Conservation (phyloP, 2,329 filamentous ascomycete species). For the Chaetomiaceae sp. region DNA sequence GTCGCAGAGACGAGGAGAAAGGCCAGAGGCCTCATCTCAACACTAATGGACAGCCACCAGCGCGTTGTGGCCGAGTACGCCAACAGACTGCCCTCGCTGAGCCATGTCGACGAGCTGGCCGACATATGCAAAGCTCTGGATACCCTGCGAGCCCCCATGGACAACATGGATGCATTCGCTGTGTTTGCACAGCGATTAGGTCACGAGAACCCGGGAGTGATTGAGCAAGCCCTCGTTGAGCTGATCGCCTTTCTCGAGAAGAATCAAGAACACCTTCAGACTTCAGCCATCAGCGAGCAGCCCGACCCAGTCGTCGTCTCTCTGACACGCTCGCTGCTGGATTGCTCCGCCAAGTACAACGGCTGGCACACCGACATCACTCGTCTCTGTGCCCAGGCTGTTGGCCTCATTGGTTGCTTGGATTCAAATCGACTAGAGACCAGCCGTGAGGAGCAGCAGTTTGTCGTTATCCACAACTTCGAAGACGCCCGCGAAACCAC, state of each 20-base stretch:
- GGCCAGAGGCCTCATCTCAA: slow-evolving; percentile 57
- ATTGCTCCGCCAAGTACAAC: slow-evolving; percentile 78
- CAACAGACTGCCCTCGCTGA: slow-evolving; percentile 71
- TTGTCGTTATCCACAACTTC: slow-evolving; percentile 85
- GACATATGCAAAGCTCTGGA: slow-evolving; percentile 62
- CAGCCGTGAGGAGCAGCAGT: slow-evolving; percentile 69
- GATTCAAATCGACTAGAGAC: slow-evolving; percentile 86
- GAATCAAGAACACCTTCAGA: slow-evolving; percentile 73
- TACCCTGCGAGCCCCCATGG: slow-evolving; percentile 58
- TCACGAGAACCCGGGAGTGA: slow-evolving; percentile 82
- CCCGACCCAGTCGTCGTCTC: slow-evolving; percentile 67
- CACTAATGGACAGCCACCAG: slow-evolving; percentile 58
- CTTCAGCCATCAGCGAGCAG: slow-evolving; percentile 74
- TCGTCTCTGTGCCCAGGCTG: slow-evolving; percentile 68
- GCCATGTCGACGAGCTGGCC: slow-evolving; percentile 60
- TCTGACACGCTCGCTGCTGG: slow-evolving; percentile 71
- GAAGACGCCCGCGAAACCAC: slow-evolving; percentile 68
- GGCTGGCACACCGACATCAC: slow-evolving; percentile 60
- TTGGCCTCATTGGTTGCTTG: slow-evolving; percentile 84
- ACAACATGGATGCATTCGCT: slow-evolving; percentile 59
- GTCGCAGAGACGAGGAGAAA: slow-evolving; percentile 52
- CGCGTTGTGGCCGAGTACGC: slow-evolving; percentile 59
- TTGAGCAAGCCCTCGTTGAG: slow-evolving; percentile 73
- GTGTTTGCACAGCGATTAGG: slow-evolving; percentile 67
- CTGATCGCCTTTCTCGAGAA: slow-evolving; percentile 64